Conservation (phyloP, 768 basidiomycete species). For the Lentinula boryana region DNA sequence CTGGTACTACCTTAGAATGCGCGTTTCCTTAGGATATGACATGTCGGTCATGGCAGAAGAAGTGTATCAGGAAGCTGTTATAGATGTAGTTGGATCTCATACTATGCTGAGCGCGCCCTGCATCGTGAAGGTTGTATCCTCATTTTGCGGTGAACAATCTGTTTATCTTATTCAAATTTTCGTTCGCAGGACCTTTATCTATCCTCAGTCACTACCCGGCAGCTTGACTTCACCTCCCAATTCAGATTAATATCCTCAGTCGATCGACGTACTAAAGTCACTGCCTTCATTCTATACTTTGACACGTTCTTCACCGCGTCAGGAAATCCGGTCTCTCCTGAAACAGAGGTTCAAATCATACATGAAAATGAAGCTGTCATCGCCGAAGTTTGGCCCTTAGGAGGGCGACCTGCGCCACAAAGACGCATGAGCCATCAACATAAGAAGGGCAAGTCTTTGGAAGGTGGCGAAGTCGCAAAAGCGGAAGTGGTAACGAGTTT, state of each 20-base stretch:
- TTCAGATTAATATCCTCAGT: constrained; percentile 72
- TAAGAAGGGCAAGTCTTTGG: not conserved
- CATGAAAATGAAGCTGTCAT: constrained; percentile 55
- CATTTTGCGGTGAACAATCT: not conserved
- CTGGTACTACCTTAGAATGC: not conserved
- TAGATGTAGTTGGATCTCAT: constrained; percentile 70
- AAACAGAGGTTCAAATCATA: constrained; percentile 47
- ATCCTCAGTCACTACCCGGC: not conserved
- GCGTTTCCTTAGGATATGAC: constrained; percentile 65
- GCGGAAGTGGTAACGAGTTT: constrained; percentile 54
- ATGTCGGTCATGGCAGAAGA: constrained; percentile 74
- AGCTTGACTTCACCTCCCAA: constrained; percentile 73
- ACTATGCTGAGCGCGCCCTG: constrained; percentile 59
- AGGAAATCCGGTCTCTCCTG: constrained; percentile 46
- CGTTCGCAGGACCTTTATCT: not conserved
- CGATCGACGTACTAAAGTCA: constrained; percentile 56
- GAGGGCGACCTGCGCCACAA: constrained; percentile 54
- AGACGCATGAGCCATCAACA: constrained; percentile 46
- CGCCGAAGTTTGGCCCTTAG: constrained; percentile 80
- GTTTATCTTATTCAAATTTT: not conserved
- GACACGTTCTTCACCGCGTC: constrained; percentile 83
- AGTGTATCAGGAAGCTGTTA: constrained; percentile 74
- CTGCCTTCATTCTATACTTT: constrained; percentile 86
- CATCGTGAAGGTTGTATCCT: constrained; percentile 54
- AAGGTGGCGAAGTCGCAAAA: constrained; percentile 9